Conservation (phyloP, 2,329 filamentous ascomycete genomes). For the Aspergillus sp. region DNA sequence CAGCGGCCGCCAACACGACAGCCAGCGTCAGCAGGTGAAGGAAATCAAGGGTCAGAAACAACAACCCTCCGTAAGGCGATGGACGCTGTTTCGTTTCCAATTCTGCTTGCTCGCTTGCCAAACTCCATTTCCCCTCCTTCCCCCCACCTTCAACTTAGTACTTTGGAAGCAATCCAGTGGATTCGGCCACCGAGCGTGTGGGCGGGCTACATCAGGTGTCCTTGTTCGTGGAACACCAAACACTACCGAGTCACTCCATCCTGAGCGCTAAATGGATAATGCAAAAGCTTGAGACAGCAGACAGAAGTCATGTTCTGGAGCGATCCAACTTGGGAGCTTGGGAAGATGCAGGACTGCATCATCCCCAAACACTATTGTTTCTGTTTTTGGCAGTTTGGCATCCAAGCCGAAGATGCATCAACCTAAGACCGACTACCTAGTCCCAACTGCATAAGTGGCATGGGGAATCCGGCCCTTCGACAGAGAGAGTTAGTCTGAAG, state of each 20-base stretch:
- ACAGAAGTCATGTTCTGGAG: conserved; percentile 1
- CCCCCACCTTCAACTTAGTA: neutral
- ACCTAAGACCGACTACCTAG: conserved; percentile 11
- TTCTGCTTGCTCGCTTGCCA: neutral
- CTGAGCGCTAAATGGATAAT: neutral
- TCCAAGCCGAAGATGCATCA: conserved; percentile 13
- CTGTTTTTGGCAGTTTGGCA: conserved; percentile 21
- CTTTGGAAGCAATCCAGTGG: too few species aligned
- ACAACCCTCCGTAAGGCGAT: neutral
- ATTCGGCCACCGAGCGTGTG: too few species aligned
- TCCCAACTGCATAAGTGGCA: conserved; percentile 21
- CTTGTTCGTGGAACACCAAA: neutral
- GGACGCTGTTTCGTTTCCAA: neutral
- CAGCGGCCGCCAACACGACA: neutral
- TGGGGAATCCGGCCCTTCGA: conserved; percentile 14
- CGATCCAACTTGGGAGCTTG: conserved; percentile 4
- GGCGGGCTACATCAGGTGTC: neutral
- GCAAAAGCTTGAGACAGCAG: conserved; percentile 9
- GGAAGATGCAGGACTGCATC: conserved; percentile 16
- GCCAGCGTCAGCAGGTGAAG: conserved; percentile 3
- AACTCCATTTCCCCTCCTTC: neutral
- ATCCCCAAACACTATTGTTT: conserved; percentile 16
- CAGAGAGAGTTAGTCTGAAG: conserved; percentile 12
- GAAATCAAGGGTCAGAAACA: neutral
- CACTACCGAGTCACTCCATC: neutral